Base-by-base conservation (phyloP, 331 rosid species). In the Cydonia oblonga region DNA sequence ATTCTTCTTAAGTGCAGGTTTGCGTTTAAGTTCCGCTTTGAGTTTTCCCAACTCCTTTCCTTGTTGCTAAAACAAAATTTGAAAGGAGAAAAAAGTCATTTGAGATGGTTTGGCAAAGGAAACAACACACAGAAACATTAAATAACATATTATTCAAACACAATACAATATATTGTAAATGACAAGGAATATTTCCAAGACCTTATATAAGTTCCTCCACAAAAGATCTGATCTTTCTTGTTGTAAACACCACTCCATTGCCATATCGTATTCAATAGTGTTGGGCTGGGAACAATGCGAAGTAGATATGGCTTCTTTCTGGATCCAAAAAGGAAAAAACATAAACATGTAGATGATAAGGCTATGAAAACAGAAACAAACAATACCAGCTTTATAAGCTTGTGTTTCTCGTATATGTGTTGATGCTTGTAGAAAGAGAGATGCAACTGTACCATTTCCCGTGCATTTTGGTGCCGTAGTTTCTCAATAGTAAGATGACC, bases 261-360 rank as follows among this genome's bases (percentile, higher is more conserved):
- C 96, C 99, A 91, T 87, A 46, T 95, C 96, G 80, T 83, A 88
- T 80, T 90, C 99, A 64, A 90, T 74, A 68, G 88, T 87, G 80
- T 95, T 95, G 13, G 96, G 84, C 87, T 95, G 96, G 80, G 99
- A 79, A 79, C 92, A 90, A 87, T 95, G 99, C 33, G 99, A 86
- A 49, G 93, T 95, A 71, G 96, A 95, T 16, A 91, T 82, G 73
- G 96, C 97, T 69, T 86, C 97, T 88, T 81, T 91, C 99, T 95
- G 91, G 69, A 53, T 54, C 8, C 23, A 19, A 74, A 68, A 29
- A 5, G 15, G 46, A 1, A 64, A 1, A 69, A 58, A 30, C 16
- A 58, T 76, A 82, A 70, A 61, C 58, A 65, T 11, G 25, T 32
- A 57, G 14, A 19, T 54, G 23, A 28, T 30, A 22, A 61, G 54